Evolutionary conservation across 139 green algal species (phyloP), one percentile per base, ranked within the genome.

Genomic region (Eudorina sp.): DNA sequence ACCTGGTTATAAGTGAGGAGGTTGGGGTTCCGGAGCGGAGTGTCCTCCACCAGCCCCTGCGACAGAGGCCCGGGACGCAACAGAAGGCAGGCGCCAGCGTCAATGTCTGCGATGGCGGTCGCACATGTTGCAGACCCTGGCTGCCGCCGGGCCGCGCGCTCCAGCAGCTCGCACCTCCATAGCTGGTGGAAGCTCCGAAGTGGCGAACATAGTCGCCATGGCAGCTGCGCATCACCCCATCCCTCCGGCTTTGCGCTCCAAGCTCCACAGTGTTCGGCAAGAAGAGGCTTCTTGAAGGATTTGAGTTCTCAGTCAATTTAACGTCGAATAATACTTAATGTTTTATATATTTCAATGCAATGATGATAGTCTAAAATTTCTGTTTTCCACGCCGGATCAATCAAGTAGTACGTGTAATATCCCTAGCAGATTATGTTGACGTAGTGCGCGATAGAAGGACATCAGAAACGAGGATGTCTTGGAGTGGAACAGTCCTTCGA

Each of bases 31-130:
- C 68, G 25, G 40, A 94, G 69, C 66, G 85, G 53, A 7, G 89
- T 53, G 29, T 94, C 91, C 46, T 91, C 85, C 74, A 94, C 91
- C 27, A 94, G 55, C 29, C 85, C 89, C 91, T 94, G 85, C 45
- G 70, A 4, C 0, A 36, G 27, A 23, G 25, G 9, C 1, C n/a
- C n/a, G n/a, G n/a, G n/a, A n/a, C n/a, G n/a, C n/a, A n/a, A n/a
- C n/a, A n/a, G n/a, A n/a, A n/a, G n/a, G n/a, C n/a, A n/a, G n/a
- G n/a, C n/a, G n/a, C n/a, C n/a, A n/a, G n/a, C n/a, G n/a, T 29
- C 5, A 46, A 48, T 34, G 66, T 13, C 11, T n/a, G 62, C 27
- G n/a, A 11, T 72, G 62, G 31, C 62, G 62, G 27, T 34, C n/a
- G 43, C 27, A 45, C 36, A 73, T 72, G 77, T 38, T 72, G 62